These are phyloP conservation scores for Phytopythium oedochilum DNA, from an alignment of 352 stramenopile species.

Conservation along the genomic window DNA sequence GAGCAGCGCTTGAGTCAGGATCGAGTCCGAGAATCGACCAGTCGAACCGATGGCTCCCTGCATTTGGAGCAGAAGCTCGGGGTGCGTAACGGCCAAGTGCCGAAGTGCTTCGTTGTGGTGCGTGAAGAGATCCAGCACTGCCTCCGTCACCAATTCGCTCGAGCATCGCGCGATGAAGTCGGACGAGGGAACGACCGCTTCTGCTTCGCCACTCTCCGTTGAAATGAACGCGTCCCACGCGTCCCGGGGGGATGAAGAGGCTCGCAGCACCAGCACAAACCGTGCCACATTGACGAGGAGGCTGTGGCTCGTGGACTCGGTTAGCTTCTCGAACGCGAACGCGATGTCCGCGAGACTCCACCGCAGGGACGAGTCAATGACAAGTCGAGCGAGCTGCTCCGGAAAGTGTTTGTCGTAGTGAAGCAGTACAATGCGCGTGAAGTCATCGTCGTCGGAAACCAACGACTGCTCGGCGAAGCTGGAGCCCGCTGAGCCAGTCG, in stretches of 20 bases:
- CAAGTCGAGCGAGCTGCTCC: conserved; percentile 61
- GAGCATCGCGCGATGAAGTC: conserved; percentile 23
- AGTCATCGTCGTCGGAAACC: conserved; percentile 13
- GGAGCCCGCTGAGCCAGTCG: conserved; percentile 3
- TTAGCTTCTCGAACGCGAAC: conserved; percentile 57
- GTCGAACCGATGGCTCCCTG: not conserved
- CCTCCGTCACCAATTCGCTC: conserved; percentile 27
- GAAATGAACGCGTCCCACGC: conserved; percentile 24
- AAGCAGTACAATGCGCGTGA: conserved; percentile 60
- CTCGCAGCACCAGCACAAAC: conserved; percentile 61
- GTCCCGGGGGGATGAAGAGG: conserved; percentile 15
- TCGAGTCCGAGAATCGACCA: conserved; percentile 25
- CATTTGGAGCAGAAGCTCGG: conserved; percentile 46
- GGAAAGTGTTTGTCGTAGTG: conserved; percentile 77
- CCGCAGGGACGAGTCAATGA: conserved; percentile 64
- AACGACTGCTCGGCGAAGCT: not conserved
- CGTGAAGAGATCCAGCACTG: conserved; percentile 31
- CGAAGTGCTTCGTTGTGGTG: conserved; percentile 47
- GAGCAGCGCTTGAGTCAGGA: conserved; percentile 39
- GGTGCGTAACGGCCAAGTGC: conserved; percentile 53
- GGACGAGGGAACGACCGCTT: not conserved
- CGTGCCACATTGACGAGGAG: conserved; percentile 54
- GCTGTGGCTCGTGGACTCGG: conserved; percentile 37
- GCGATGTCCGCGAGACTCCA: conserved; percentile 71
- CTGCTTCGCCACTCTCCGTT: not conserved